Evolutionary conservation across 2,329 filamentous ascomycete genomes (phyloP).

Genomic region (Colletotrichum spaethianum): DNA sequence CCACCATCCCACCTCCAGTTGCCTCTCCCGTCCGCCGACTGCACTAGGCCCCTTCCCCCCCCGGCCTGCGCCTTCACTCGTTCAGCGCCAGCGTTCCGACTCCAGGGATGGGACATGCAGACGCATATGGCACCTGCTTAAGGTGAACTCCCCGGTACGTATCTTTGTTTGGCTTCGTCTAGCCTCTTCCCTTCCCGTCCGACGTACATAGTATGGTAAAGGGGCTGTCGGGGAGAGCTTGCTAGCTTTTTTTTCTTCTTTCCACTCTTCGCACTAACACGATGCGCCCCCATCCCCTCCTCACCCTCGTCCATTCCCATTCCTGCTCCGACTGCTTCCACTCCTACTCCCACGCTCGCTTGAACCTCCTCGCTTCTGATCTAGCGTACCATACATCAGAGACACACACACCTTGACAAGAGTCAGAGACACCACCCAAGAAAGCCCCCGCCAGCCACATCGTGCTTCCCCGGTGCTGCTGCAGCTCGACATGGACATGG

Average conservation of each 20-base stretch:
- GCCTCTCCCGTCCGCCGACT: constrained; percentile 36
- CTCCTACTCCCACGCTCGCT: constrained; percentile 20
- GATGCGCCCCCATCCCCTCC: neutral
- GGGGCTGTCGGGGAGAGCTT: neutral
- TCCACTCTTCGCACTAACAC: neutral
- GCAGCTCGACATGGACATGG: constrained; percentile 35
- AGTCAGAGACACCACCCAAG: constrained; percentile 30
- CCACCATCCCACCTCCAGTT: constrained; percentile 26
- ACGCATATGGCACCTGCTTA: constrained; percentile 29
- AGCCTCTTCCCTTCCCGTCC: constrained; percentile 8
- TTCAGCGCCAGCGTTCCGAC: neutral
- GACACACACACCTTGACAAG: constrained; percentile 20
- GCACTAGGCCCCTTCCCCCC: neutral
- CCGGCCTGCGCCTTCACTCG: constrained; percentile 20
- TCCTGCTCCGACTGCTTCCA: constrained; percentile 9
- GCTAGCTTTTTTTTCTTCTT: neutral
- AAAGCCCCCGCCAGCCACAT: constrained; percentile 16
- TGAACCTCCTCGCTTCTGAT: neutral
- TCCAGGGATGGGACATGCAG: constrained; percentile 17
- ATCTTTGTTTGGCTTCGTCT: constrained; percentile 4
- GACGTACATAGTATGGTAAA: neutral
- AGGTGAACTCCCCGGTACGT: constrained; percentile 8
- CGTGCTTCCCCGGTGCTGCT: constrained; percentile 28
- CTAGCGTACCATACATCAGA: constrained; percentile 17
- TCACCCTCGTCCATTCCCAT: constrained; percentile 14